Conservation (phyloP, 1,284 basidiomycete species). For the Farysia itapuensis region DNA sequence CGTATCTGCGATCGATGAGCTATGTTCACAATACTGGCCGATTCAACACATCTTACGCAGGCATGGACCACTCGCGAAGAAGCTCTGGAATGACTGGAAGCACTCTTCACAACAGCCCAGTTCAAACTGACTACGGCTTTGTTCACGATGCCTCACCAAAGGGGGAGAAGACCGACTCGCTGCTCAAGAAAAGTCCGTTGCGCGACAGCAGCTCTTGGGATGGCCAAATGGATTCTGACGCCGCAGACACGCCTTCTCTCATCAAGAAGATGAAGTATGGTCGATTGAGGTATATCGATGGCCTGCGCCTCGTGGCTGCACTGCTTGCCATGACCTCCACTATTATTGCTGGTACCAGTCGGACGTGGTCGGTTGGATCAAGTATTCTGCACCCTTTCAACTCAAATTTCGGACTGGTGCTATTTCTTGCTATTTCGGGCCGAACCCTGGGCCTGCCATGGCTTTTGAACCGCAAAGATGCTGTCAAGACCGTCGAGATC, state of each 20-base stretch:
- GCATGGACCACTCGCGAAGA: constrained; percentile 8
- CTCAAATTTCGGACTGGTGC: constrained; percentile 28
- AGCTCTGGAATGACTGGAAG: constrained; percentile 7
- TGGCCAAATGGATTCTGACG: background rate
- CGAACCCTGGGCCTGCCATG: constrained; percentile 22
- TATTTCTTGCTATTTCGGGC: constrained; percentile 33
- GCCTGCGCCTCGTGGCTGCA: constrained; percentile 26
- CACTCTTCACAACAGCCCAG: constrained; percentile 10
- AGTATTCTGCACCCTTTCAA: constrained; percentile 38
- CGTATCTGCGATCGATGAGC: constrained; percentile 32
- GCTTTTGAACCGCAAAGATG: constrained; percentile 24
- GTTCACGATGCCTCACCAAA: constrained; percentile 14
- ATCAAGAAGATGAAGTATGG: constrained; percentile 33
- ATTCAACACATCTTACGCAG: constrained; percentile 12
- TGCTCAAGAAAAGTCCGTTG: constrained; percentile 14
- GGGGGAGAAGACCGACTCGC: constrained; percentile 6
- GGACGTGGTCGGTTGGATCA: constrained; percentile 12
- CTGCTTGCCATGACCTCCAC: constrained; percentile 24
- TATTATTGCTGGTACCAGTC: constrained; percentile 7
- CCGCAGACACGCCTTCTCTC: constrained; percentile 1
- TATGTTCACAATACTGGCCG: constrained; percentile 28
- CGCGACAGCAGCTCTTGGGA: constrained; percentile 23
- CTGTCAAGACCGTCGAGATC: constrained; percentile 11
- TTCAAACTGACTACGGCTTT: constrained; percentile 24
- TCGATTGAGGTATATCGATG: constrained; percentile 28